Percentiles rank a stretch among this genome's conserved stretches.
These are phyloP conservation scores for Papiliotrema fonsecae DNA, from an alignment of 1,284 basidiomycete genomes.

Conservation along the genomic window DNA sequence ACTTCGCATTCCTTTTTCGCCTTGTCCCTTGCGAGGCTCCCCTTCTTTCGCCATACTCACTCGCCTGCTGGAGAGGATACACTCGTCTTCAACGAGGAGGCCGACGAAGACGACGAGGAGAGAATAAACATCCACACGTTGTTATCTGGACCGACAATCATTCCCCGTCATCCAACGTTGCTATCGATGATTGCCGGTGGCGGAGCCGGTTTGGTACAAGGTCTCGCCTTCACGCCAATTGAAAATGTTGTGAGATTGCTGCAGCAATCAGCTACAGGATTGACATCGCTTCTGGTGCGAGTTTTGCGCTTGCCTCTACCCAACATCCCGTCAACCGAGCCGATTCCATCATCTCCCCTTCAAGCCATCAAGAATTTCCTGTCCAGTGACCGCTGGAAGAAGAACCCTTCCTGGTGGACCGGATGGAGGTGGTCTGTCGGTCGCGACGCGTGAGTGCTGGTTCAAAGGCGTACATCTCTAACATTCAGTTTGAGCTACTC, in stretches of 20 bases:
- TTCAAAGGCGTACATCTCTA: neutral
- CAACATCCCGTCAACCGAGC: constrained; percentile 11
- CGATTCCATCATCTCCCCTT: constrained; percentile 21
- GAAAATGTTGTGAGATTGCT: constrained; percentile 41
- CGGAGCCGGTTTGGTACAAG: constrained; percentile 43
- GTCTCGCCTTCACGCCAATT: constrained; percentile 44
- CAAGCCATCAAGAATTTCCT: constrained; percentile 35
- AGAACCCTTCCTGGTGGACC: constrained; percentile 38
- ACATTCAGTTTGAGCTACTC: constrained; percentile 35
- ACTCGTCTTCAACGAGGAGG: neutral
- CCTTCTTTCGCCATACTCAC: constrained; percentile 31
- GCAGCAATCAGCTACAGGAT: constrained; percentile 11
- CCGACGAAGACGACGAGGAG: constrained; percentile 23
- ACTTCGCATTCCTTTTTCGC: constrained; percentile 45
- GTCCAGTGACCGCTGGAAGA: constrained; percentile 34
- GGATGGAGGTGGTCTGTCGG: constrained; percentile 43
- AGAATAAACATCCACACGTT: constrained; percentile 38
- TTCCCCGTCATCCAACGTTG: constrained; percentile 43
- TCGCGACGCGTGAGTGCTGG: constrained; percentile 35
- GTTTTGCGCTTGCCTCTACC: constrained; percentile 21
- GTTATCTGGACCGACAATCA: constrained; percentile 34
- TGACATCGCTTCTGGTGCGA: constrained; percentile 12
- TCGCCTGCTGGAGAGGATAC: neutral
- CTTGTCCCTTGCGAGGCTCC: constrained; percentile 34
- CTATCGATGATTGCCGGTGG: constrained; percentile 42